A percentile compares a stretch with the other conserved stretches of the same genome.
Conservation (phyloP, 2,329 filamentous ascomycete genomes). For the Penicillium sp. region DNA sequence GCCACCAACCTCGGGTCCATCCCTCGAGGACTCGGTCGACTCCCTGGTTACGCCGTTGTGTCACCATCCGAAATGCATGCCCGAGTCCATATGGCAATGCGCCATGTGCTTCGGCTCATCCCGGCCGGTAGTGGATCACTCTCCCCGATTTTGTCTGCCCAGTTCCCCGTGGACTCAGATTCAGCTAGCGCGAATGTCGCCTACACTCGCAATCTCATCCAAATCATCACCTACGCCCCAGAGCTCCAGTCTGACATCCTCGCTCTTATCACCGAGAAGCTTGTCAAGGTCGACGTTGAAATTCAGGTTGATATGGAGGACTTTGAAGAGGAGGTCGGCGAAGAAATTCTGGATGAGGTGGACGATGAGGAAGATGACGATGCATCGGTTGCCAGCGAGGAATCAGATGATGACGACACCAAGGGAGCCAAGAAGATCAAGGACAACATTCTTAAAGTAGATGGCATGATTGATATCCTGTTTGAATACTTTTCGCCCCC, state of each 20-base stretch:
- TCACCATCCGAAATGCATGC: slow-evolving; percentile 65
- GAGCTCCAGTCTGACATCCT: slow-evolving; percentile 77
- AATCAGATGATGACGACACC: slow-evolving; percentile 52
- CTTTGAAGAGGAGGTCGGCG: slow-evolving; percentile 81
- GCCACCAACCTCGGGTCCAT: slow-evolving; percentile 70
- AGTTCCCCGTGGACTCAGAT: slow-evolving; percentile 76
- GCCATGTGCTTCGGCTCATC: slow-evolving; percentile 75
- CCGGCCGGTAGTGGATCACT: slow-evolving; percentile 74
- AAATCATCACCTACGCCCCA: slow-evolving; percentile 73
- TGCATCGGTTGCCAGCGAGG: slow-evolving; percentile 63
- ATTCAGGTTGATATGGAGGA: slow-evolving; percentile 94
- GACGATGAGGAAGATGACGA: slow-evolving; percentile 62
- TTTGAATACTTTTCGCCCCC: slow-evolving; percentile 78
- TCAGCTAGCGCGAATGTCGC: slow-evolving; percentile 75
- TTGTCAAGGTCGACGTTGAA: slow-evolving; percentile 93
- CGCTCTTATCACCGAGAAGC: slow-evolving; percentile 76
- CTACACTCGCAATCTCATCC: slow-evolving; percentile 84
- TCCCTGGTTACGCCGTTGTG: slow-evolving; percentile 59
- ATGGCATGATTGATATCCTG: slow-evolving; percentile 81
- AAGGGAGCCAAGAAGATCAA: slow-evolving; percentile 67
- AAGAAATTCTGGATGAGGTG: slow-evolving; percentile 60
- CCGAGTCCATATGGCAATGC: slow-evolving; percentile 73
- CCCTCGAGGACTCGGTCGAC: slow-evolving; percentile 55
- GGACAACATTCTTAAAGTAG: slow-evolving; percentile 85
- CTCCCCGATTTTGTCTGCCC: slow-evolving; percentile 63